Evolutionary conservation across 1,284 basidiomycete species (phyloP), one percentile per base, ranked within the genome.

Genomic region (Cerrena zonata): DNA sequence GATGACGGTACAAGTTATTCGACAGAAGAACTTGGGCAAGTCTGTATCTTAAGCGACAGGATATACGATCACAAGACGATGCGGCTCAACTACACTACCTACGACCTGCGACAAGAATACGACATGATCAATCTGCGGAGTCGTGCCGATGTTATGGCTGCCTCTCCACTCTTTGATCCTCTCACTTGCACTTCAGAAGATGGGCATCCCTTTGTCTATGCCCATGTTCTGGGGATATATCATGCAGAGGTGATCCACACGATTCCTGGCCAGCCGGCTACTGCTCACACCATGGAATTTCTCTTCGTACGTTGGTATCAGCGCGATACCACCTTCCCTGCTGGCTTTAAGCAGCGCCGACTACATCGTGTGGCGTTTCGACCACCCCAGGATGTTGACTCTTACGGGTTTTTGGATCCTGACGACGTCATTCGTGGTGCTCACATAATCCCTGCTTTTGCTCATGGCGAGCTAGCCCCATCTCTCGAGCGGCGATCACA

Each of bases 371-470:
- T 69, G 10, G 53, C 55, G 0, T 69, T 67, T 53, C 11, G 62
- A 4, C 47, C 45, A 15, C 34, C 47, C 0, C 49, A 53, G 3
- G 52, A 58, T 5, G 44, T 56, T 21, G 47, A 41, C 18, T 59
- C 55, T 10, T 64, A 50, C 38, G 51, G 56, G 11, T 59, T 62
- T 23, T 18, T 64, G 2, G 58, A 69, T 46, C 67, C 63, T 1
- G 39, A 37, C 0, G 54, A 61, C 26, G 53, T 69, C 10, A 50
- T 72, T 15, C 57, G 64, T 11, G 67, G 49, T 22, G 41, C 50
- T 4, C 69, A 71, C 42, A 45, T 72, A 4, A 64, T 70, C 4
- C 70, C 66, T 2, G 60, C 54, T 2, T 72, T 70, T 48, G 36
- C 48, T 0, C 43, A 58, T 45, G 65, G 66, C 4, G n/a, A n/a